Conservation (phyloP, 2,329 filamentous ascomycete species). For the Dissoconium aciculare region DNA sequence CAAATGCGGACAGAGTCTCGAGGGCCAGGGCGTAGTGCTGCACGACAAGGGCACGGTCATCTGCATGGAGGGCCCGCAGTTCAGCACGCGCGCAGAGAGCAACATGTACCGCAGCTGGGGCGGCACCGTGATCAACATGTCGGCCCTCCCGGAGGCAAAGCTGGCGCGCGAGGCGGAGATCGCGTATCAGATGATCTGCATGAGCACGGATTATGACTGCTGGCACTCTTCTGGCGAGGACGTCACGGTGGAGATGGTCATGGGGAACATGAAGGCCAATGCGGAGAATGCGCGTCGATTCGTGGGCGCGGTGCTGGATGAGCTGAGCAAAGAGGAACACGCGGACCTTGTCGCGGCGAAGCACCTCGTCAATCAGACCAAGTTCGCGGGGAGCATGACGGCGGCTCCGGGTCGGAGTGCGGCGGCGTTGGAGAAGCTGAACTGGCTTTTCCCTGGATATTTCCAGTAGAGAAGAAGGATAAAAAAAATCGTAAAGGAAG, state of each 20-base stretch:
- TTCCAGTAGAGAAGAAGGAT: conserved; percentile 30
- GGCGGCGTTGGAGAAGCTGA: conserved; percentile 63
- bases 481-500: background rate
- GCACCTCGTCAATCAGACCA: conserved; percentile 62
- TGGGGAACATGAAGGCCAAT: conserved; percentile 92
- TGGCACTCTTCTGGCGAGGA: conserved; percentile 68
- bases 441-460: conserved; percentile 79
- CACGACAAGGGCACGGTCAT: conserved; percentile 75
- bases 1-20: conserved; percentile 58
- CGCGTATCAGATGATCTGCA: conserved; percentile 95
- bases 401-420: conserved; percentile 57
- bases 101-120: conserved; percentile 92
- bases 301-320: conserved; percentile 74
- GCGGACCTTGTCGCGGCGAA: conserved; percentile 60
- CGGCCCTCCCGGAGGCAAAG: conserved; percentile 84
- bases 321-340: conserved; percentile 65
- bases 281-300: conserved; percentile 72
- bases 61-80: conserved; percentile 98
- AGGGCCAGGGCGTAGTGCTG: conserved; percentile 69
- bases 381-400: conserved; percentile 71
- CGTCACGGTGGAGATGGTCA: conserved; percentile 93
- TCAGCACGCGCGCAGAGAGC: conserved; percentile 89
- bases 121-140: conserved; percentile 97
- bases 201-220: conserved; percentile 99
- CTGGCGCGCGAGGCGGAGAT: conserved; percentile 92